Evolutionary conservation across 192 early-diverging fungal genomes (phyloP).

Genomic region (Phycomyces nitens): DNA sequence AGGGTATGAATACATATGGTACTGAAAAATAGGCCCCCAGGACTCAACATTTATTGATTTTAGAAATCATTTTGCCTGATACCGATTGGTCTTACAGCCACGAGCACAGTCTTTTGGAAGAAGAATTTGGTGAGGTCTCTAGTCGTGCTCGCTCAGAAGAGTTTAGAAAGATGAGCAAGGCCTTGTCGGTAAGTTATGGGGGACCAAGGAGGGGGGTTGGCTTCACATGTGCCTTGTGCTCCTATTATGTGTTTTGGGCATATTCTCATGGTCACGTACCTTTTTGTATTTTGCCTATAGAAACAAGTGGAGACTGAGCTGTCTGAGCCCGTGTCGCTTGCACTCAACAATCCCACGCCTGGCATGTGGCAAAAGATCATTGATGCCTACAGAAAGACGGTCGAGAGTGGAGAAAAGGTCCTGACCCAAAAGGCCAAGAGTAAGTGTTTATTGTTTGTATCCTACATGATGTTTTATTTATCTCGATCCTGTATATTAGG

Average conservation of each 20-base stretch:
- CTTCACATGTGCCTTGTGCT: background rate
- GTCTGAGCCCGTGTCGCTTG: slow-evolving; percentile 65
- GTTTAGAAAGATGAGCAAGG: slow-evolving; percentile 60
- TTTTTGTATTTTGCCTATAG: slow-evolving; percentile 10
- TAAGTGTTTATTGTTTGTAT: slow-evolving; percentile 6
- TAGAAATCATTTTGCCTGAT: slow-evolving; percentile 52
- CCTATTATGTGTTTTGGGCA: no score
- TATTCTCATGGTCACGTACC: no score
- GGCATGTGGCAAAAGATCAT: slow-evolving; percentile 77
- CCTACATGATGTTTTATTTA: background rate
- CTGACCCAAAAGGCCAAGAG: slow-evolving; percentile 52
- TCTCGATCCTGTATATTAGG: slow-evolving; percentile 13
- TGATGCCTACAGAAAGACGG: slow-evolving; percentile 49
- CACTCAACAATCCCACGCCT: slow-evolving; percentile 61
- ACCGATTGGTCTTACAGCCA: slow-evolving; percentile 71
- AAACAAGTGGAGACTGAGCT: slow-evolving; percentile 56
- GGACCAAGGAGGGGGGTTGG: slow-evolving; percentile 33
- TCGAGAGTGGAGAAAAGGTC: slow-evolving; percentile 50
- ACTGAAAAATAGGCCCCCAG: background rate
- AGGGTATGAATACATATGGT: slow-evolving; percentile 15
- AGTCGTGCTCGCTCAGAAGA: slow-evolving; percentile 61
- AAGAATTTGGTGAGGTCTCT: slow-evolving; percentile 60
- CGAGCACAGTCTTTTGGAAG: slow-evolving; percentile 51
- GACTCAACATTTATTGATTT: background rate
- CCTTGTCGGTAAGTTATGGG: slow-evolving; percentile 31